phyloP scores from a whole-genome alignment of 306 rosid genomes.

The Cicer bijugum region DNA sequence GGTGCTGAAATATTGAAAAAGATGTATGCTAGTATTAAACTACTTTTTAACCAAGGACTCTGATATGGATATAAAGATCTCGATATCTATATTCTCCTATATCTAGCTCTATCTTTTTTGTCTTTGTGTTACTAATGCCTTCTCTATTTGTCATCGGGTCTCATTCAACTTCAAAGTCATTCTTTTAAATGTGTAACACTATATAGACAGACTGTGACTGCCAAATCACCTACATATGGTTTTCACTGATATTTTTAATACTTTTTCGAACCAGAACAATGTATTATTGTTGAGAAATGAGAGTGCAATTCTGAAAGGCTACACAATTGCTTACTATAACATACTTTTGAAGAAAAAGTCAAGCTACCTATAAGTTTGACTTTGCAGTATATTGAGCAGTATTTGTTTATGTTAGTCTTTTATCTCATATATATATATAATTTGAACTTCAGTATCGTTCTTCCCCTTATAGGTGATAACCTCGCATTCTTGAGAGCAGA shows the following conservation, averaged over 20 bases:
- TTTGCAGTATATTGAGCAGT: constrained; percentile 30
- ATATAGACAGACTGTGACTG: background rate
- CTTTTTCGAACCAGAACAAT: constrained; percentile 26
- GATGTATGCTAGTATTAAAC: constrained; percentile 28
- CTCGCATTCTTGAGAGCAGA: constrained; percentile 63
- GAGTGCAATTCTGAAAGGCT: constrained; percentile 4
- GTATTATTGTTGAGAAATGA: constrained; percentile 37
- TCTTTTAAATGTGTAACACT: constrained; percentile 2
- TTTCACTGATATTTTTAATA: constrained; percentile 1
- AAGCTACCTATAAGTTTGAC: constrained; percentile 55
- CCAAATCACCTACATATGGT: constrained; percentile 26
- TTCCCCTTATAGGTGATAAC: constrained; percentile 60
- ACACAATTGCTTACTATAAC: background rate
- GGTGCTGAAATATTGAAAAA: constrained; percentile 30
- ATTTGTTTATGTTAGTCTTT: constrained; percentile 28
- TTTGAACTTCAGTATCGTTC: constrained; percentile 36
- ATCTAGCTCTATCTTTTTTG: constrained; percentile 6
- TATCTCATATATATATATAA: constrained; percentile 22
- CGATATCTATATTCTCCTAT: constrained; percentile 32
- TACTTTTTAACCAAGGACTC: constrained; percentile 16
- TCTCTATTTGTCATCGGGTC: constrained; percentile 31
- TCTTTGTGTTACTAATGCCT: constrained; percentile 21
- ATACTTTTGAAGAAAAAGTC: constrained; percentile 52
- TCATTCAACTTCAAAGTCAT: constrained; percentile 31
- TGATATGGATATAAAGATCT: constrained; percentile 14